These are phyloP conservation scores for Diaporthe citrichinensis DNA, from an alignment of 2,329 filamentous ascomycete species.

Conservation along the genomic window DNA sequence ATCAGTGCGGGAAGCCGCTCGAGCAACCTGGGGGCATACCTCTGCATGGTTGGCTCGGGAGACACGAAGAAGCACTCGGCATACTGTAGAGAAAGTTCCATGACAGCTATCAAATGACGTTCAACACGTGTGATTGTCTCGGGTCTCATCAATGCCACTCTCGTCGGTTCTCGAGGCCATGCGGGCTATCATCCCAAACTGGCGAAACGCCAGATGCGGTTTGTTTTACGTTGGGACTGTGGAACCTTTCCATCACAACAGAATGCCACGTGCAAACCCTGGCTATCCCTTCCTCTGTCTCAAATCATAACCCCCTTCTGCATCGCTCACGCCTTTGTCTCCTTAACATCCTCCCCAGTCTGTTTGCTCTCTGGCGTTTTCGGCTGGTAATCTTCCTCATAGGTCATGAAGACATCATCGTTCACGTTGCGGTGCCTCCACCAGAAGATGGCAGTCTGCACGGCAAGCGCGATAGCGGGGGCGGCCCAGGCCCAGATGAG, in stretches of 20 bases:
- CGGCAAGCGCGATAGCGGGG: constrained; percentile 61
- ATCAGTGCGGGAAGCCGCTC: not conserved
- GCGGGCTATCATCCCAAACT: not conserved
- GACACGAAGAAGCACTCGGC: not conserved
- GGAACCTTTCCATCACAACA: not conserved
- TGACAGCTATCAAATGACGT: not conserved
- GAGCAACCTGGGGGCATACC: not conserved
- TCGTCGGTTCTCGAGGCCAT: not conserved
- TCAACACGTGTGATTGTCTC: not conserved
- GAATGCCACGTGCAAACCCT: not conserved
- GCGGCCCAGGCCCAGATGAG: constrained; percentile 61
- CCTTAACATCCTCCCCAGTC: not conserved
- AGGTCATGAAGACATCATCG: constrained; percentile 60
- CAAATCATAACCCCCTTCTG: not conserved
- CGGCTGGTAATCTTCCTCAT: constrained; percentile 40
- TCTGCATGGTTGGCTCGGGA: not conserved
- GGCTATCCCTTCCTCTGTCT: not conserved
- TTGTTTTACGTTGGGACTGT: not conserved
- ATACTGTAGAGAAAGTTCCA: not conserved
- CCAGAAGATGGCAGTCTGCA: constrained; percentile 64
- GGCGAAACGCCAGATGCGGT: not conserved
- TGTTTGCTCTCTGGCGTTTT: constrained; percentile 22
- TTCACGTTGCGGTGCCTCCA: constrained; percentile 61
- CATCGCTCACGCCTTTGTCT: not conserved
- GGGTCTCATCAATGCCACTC: not conserved